phyloP scores from a whole-genome alignment of 495 filamentous ascomycete species.

The Penicillium roqueforti region DNA sequence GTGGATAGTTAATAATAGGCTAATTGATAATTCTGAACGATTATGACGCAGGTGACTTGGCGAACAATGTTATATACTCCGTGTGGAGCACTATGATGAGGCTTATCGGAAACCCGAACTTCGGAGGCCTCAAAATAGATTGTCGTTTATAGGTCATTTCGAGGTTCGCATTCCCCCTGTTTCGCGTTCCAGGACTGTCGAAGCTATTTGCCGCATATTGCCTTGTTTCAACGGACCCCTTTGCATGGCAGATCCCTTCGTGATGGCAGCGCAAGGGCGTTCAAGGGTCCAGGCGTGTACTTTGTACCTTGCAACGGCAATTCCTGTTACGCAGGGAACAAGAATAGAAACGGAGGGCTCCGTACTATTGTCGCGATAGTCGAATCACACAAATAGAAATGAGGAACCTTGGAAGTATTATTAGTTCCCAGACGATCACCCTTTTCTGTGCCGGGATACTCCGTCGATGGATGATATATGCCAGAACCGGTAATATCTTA shows the following conservation, averaged over 20 bases:
- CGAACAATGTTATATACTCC: neutral
- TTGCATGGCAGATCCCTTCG: constrained; percentile 20
- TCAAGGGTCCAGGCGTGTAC: neutral
- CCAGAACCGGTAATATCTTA: too few species aligned
- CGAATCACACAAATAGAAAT: too few species aligned
- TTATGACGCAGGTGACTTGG: neutral
- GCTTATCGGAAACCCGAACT: neutral
- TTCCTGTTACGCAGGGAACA: neutral
- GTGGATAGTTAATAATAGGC: neutral
- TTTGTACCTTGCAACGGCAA: neutral
- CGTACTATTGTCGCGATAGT: neutral
- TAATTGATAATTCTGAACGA: neutral
- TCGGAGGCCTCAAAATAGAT: neutral
- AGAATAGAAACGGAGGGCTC: neutral
- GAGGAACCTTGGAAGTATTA: too few species aligned
- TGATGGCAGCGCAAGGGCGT: constrained; percentile 1
- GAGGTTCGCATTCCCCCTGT: constrained; percentile 3
- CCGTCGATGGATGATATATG: too few species aligned
- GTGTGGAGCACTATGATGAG: neutral
- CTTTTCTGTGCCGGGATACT: too few species aligned
- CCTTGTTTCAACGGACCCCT: neutral
- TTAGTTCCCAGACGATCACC: too few species aligned
- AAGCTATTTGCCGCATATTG: neutral
- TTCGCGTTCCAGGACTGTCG: constrained; percentile 7
- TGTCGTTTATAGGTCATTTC: neutral